phyloP scores from a whole-genome alignment of 2,329 filamentous ascomycete genomes.

The Bipolaris oryzae region DNA sequence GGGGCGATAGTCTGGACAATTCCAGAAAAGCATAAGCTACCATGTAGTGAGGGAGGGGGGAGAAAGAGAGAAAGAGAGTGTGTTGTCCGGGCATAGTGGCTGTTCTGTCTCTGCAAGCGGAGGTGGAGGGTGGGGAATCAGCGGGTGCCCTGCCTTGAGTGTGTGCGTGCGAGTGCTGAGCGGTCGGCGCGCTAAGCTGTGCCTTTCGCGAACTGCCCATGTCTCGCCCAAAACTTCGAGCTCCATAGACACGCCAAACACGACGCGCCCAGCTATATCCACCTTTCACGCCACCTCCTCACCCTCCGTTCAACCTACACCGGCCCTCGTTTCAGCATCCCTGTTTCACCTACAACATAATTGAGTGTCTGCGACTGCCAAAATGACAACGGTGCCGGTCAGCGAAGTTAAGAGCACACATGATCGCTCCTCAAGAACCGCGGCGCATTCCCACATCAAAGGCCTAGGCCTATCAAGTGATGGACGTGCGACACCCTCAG shows the following conservation, averaged over 20 bases:
- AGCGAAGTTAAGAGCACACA: slow-evolving; percentile 95
- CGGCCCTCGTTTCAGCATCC: not conserved
- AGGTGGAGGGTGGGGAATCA: slow-evolving; percentile 21
- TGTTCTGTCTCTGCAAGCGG: slow-evolving; percentile 17
- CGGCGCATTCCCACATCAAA: slow-evolving; percentile 97
- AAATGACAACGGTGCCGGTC: slow-evolving; percentile 49
- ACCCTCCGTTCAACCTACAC: not conserved
- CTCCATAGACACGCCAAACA: slow-evolving; percentile 22
- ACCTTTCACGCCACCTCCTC: slow-evolving; percentile 1
- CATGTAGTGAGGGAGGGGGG: not conserved
- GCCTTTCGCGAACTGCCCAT: slow-evolving; percentile 17
- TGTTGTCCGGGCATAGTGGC: not conserved
- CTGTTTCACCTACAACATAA: not conserved
- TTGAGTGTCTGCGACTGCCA: slow-evolving; percentile 23
- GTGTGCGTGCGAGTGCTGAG: slow-evolving; percentile 1
- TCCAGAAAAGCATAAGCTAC: not conserved
- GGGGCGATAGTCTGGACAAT: not conserved
- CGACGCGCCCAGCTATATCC: slow-evolving; percentile 13
- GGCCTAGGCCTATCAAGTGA: slow-evolving; percentile 83
- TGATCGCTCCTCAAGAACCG: slow-evolving; percentile 80
- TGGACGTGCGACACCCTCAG: slow-evolving; percentile 79
- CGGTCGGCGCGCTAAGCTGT: slow-evolving; percentile 22
- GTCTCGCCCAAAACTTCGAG: slow-evolving; percentile 21
- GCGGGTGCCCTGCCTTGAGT: slow-evolving; percentile 13
- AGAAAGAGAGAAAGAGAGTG: not conserved